phyloP scores from a whole-genome alignment of 257 asterid species.

The Fraxinus excelsior region DNA sequence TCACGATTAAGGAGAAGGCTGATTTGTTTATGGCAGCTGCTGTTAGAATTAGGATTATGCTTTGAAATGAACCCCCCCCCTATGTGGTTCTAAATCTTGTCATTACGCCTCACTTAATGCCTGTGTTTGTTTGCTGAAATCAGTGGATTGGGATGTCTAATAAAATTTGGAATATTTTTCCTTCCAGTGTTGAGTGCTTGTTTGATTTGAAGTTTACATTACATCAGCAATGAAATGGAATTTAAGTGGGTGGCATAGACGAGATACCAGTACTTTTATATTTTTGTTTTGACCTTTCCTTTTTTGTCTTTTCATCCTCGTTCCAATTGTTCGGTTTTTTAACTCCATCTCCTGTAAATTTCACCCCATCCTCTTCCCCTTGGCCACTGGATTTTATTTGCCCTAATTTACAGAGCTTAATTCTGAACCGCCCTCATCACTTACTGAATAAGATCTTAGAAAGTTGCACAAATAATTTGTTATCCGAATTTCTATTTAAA shows the following conservation, averaged over 20 bases:
- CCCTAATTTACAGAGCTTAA: neutral
- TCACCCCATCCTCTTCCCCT: neutral
- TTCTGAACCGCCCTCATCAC: neutral
- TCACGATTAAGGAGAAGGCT: conserved; percentile 15
- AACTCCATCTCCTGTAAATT: neutral
- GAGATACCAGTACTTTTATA: too few relatives aligned
- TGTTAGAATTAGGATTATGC: neutral
- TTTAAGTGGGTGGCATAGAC: too few relatives aligned
- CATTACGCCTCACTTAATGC: neutral
- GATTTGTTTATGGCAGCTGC: neutral
- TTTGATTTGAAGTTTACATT: neutral
- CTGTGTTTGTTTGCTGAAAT: neutral
- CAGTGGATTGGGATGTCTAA: neutral
- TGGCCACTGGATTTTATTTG: neutral
- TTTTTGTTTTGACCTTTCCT: too few relatives aligned
- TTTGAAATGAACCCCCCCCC: too few relatives aligned
- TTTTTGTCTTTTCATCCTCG: too few relatives aligned
- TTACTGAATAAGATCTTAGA: neutral
- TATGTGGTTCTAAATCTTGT: too few relatives aligned
- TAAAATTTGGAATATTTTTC: neutral
- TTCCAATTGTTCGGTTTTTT: too few relatives aligned
- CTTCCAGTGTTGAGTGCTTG: neutral
- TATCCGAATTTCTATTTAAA: too few relatives aligned
- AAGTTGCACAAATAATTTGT: too few relatives aligned
- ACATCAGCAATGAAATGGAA: neutral